Percentiles rank a stretch among this genome's conserved stretches.
Conservation (phyloP, 139 green algal species). For the Tetradesmus lagerheimii region DNA sequence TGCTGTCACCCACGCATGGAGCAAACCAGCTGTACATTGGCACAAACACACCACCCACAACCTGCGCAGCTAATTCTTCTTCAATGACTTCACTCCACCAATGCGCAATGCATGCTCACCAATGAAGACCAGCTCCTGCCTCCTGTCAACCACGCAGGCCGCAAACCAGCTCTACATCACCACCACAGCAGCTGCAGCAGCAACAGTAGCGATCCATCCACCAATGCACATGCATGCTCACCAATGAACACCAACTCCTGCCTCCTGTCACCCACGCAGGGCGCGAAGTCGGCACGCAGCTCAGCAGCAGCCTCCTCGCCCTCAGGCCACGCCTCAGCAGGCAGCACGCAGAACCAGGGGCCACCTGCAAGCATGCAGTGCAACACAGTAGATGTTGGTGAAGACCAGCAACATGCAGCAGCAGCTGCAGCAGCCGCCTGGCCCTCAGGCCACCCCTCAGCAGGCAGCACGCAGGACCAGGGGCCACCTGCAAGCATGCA, state of each 20-base stretch:
- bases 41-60: too few species aligned
- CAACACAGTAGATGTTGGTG: background rate
- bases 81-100: too few species aligned
- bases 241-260: conserved; percentile 91
- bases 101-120: too few species aligned
- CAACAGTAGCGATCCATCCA: background rate
- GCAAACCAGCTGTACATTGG: too few species aligned
- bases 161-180: too few species aligned
- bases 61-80: too few species aligned
- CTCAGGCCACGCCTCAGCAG: conserved; percentile 1
- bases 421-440: conserved; percentile 14
- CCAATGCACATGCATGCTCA: too few species aligned
- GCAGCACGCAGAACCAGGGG: conserved; percentile 78
- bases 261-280: conserved; percentile 42
- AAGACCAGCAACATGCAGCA: background rate
- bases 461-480: conserved; percentile 74
- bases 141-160: too few species aligned
- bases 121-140: conserved; percentile 90
- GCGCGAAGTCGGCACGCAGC: conserved; percentile 63
- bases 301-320: conserved; percentile 32
- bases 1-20: too few species aligned
- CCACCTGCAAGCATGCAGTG: conserved; percentile 38
- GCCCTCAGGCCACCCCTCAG: conserved; percentile 5
- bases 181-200: conserved; percentile 44
- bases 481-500: conserved; percentile 51